Evolutionary conservation across 768 basidiomycete genomes (phyloP), one percentile per base, ranked within the genome.

Genomic region (Pholiota microspora): DNA sequence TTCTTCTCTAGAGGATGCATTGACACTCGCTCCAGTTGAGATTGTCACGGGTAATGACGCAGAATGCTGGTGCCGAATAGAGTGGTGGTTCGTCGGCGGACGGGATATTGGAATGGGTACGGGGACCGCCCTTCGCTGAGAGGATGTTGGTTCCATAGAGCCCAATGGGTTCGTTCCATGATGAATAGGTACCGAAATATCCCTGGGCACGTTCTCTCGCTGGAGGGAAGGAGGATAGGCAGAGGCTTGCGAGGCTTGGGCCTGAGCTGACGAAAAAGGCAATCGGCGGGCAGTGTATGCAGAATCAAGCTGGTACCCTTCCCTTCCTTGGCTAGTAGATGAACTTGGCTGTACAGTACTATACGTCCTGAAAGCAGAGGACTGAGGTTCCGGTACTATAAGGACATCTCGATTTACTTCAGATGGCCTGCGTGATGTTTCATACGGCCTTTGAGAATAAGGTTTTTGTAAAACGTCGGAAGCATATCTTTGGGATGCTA

Each of bases 31-130:
- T 12, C 45, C 15, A 10, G 50, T 45, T 53, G 50, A 23, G 15
- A 24, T 38, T 38, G 63, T 44, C 10, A 53, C 56, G 32, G 73
- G 77, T 42, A 74, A 51, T 23, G 76, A 76, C 61, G 62, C 66
- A 56, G 69, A 63, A 56, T 72, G 74, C 25, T 72, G 58, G 53
- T 77, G 77, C 42, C 60, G 65, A 55, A 45, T 50, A 16, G 47
- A 28, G 36, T 40, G 44, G 44, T 53, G 54, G 15, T 29, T 32
- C n/a, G 58, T 48, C n/a, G 53, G 29, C 29, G 35, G 31, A n/a
- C 49, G 31, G 32, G 51, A 51, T 15, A 47, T 35, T 13, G 38
- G 56, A 16, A 48, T 35, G 18, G 47, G 55, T 21, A 57, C 34
- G 6, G 21, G 10, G 32, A 38, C 45, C 42, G 56, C 4, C 29